These are phyloP conservation scores for Xylaria sp. DNA, from an alignment of 2,329 filamentous ascomycete species.

Conservation along the genomic window DNA sequence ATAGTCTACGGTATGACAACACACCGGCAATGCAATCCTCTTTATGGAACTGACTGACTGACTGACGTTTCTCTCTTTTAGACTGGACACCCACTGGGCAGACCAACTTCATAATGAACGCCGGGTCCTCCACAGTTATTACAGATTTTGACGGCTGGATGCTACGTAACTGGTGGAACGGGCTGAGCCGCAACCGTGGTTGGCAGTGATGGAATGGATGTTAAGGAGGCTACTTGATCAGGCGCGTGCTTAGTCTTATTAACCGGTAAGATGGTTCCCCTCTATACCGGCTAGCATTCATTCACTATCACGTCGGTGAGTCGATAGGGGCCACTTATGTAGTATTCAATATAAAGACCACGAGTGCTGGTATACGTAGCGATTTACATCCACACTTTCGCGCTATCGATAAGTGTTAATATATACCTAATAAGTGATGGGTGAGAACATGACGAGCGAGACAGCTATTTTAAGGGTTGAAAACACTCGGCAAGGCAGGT, in stretches of 20 bases:
- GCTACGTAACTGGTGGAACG: slow-evolving; percentile 29
- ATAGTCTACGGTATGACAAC: slow-evolving; percentile 19
- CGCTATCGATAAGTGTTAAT: not conserved
- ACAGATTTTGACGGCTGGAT: slow-evolving; percentile 30
- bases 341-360: not conserved
- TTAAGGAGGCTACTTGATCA: not conserved
- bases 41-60: slow-evolving; percentile 1
- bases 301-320: not conserved
- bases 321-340: not conserved
- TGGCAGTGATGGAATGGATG: slow-evolving; percentile 17
- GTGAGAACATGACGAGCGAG: not conserved
- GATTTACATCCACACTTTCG: not conserved
- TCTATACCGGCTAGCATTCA: no score
- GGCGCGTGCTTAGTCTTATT: not conserved
- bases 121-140: slow-evolving; percentile 12
- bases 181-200: slow-evolving; percentile 17
- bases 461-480: not conserved
- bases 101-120: slow-evolving; percentile 25
- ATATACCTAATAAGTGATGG: no score
- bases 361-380: not conserved
- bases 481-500: not conserved
- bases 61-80: slow-evolving; percentile 20
- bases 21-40: not conserved
- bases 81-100: slow-evolving; percentile 19
- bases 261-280: not conserved